Conservation (phyloP, 2,329 filamentous ascomycete genomes). For the Botrytis sinoallii region DNA sequence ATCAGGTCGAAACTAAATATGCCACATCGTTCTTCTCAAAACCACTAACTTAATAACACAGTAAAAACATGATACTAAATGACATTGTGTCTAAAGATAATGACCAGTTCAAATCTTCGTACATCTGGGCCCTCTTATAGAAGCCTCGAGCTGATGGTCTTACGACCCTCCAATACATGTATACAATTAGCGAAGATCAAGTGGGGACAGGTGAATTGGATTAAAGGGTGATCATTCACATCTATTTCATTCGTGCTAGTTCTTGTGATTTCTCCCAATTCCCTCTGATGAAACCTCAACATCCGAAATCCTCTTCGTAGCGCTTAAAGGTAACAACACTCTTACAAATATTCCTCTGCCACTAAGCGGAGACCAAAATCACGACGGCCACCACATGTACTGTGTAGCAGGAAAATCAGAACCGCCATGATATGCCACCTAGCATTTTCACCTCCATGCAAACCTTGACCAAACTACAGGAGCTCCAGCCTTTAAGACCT, state of each 20-base stretch:
- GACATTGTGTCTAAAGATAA: fast-evolving
- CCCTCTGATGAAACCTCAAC: fast-evolving
- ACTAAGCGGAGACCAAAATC: too few species aligned
- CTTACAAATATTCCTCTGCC: neutral
- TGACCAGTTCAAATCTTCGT: neutral
- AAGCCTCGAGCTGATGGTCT: neutral
- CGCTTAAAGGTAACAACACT: neutral
- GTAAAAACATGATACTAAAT: neutral
- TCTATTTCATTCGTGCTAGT: neutral
- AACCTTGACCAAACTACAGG: neutral
- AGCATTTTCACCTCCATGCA: neutral
- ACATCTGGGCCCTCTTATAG: neutral
- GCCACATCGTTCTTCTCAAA: neutral
- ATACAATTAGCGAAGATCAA: neutral
- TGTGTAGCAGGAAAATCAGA: neutral
- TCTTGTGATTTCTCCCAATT: neutral
- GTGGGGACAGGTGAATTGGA: neutral
- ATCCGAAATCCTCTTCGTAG: neutral
- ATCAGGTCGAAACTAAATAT: neutral
- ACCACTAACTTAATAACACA: neutral
- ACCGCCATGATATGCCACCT: neutral
- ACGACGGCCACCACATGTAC: fast-evolving
- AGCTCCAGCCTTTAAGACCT: neutral
- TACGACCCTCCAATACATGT: neutral
- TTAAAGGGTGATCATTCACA: neutral